Evolutionary conservation across 257 asterid genomes (phyloP), one percentile per base, ranked within the genome.

Genomic region (Knoxia roxburghii): DNA sequence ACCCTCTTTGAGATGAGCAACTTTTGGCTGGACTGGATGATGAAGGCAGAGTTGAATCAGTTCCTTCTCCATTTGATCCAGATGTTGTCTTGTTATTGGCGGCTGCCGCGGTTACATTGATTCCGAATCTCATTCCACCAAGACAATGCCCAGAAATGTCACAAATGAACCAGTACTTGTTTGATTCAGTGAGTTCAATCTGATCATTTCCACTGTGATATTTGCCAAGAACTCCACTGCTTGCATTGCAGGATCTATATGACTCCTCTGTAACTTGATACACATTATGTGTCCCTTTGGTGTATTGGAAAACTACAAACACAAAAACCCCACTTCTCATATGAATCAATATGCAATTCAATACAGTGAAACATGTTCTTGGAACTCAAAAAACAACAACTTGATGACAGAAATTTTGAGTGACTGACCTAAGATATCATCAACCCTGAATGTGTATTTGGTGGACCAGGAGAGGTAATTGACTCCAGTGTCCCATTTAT

Each of bases 221-320:
- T 45, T 2, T 64, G 1, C 40, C 62, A 52, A 67, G 4, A 67
- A 67, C 63, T 37, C 71, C 63, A 3, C 1, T 15, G 43, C 63
- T 67, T 23, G 53, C 35, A 67, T 67, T 39, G 4, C 71, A 67
- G 10, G 71, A 67, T 67, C 71, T 37, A 26, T 54, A 64, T 18
- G 76, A 64, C 37, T 54, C 58, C 53, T 64, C 61, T 33, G 60
- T 64, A 48, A 72, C 76, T 57, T 64, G 53, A 8, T 72, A 54
- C 26, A 56, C 76, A 15, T 64, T 46, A 46, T 72, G 76, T 7
- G 32, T 26, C 58, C 58, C 76, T 23, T 72, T 55, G 10, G 33
- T 33, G 35, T 72, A 72, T 46, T 45, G 46, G 70, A 72, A 72
- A 66, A 56, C 76, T 64, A 13, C 53, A 40, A 40, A 30, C 76